Evolutionary conservation across 768 basidiomycete species (phyloP).

Genomic region (Russula virescens): DNA sequence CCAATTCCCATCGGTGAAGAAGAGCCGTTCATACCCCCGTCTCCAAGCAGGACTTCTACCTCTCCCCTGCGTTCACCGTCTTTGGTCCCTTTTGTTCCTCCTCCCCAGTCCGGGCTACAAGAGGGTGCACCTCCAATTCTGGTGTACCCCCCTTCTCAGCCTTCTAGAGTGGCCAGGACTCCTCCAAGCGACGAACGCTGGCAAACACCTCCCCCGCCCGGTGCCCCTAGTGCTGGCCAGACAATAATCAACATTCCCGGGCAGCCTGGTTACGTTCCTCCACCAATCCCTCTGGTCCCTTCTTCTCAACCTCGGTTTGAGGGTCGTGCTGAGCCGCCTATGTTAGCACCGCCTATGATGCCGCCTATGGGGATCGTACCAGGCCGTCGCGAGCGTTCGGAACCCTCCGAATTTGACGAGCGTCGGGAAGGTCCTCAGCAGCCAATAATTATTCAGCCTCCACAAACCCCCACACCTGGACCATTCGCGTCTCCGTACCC

Average conservation of each 20-base stretch:
- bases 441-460: constrained; percentile 17
- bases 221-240: neutral
- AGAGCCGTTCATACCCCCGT: constrained; percentile 9
- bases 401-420: neutral
- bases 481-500: neutral
- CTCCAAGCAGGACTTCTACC: neutral
- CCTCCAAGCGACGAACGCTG: neutral
- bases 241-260: constrained; percentile 14
- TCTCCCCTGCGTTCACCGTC: constrained; percentile 8
- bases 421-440: neutral
- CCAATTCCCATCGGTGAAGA: constrained; percentile 6
- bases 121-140: neutral
- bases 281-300: neutral
- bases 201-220: neutral
- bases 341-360: neutral
- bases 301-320: neutral
- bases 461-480: neutral
- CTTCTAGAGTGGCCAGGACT: neutral
- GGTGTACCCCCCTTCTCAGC: constrained; percentile 6
- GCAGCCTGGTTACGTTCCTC: neutral
- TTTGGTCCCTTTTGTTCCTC: constrained; percentile 5
- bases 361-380: neutral
- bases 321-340: neutral
- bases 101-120: neutral
- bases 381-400: neutral